Evolutionary conservation across 495 filamentous ascomycete species (phyloP).

Genomic region (Cercophora scortea): DNA sequence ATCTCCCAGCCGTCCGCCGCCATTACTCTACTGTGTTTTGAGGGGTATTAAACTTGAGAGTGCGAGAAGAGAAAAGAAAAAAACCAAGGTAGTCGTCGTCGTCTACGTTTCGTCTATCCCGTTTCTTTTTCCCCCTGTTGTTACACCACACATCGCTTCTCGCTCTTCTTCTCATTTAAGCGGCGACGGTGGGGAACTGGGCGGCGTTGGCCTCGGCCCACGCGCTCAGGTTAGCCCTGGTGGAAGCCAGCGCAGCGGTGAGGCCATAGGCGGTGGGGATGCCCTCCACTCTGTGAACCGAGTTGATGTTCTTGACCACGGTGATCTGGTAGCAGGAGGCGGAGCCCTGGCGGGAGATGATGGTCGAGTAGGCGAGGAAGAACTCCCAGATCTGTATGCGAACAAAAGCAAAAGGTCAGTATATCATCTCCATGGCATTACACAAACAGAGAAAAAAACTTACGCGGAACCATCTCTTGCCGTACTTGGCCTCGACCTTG

Average conservation of each 20-base stretch:
- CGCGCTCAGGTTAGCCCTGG: constrained; percentile 31
- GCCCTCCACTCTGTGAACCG: constrained; percentile 87
- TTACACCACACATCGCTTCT: too few species aligned
- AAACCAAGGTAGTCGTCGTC: too few species aligned
- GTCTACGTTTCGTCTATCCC: too few species aligned
- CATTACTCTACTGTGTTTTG: too few species aligned
- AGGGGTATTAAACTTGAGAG: too few species aligned
- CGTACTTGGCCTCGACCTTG: constrained; percentile 93
- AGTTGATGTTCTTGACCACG: constrained; percentile 96
- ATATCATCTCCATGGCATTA: too few species aligned
- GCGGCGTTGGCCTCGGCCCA: constrained; percentile 39
- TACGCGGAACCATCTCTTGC: constrained; percentile 91
- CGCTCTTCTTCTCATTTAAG: too few species aligned
- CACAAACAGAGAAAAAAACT: constrained; percentile 26
- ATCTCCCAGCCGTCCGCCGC: too few species aligned
- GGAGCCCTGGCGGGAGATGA: constrained; percentile 83
- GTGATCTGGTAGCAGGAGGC: constrained; percentile 96
- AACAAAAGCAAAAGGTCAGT: not conserved
- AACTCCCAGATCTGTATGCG: constrained; percentile 84
- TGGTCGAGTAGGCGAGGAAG: constrained; percentile 92
- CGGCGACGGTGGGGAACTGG: constrained; percentile 32
- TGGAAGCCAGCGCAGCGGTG: constrained; percentile 53
- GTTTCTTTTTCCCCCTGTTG: too few species aligned
- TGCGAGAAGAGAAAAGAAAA: too few species aligned
- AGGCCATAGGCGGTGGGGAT: constrained; percentile 68